A percentile compares a stretch with the other conserved stretches of the same genome.
Evolutionary conservation across 140 eudicot genomes (phyloP).

Genomic region (Erigeron philadelphicus): DNA sequence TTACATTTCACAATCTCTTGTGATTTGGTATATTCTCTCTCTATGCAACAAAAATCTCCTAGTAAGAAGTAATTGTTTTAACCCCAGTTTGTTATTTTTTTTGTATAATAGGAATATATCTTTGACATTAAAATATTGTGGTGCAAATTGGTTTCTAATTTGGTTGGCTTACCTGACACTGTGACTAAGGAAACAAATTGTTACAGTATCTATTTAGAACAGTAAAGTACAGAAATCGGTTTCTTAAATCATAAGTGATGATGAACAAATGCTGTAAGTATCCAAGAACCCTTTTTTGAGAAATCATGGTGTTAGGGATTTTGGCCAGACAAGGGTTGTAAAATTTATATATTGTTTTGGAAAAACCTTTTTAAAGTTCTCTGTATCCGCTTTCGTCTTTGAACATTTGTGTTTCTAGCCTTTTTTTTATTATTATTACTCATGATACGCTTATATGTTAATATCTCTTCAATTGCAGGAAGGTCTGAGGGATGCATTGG

Average conservation of each 20-base stretch:
- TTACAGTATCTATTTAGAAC: background rate
- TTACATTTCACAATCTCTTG: no score
- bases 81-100: no score
- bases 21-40: no score
- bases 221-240: background rate
- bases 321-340: no score
- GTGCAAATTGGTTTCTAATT: background rate
- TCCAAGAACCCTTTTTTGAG: background rate
- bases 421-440: background rate
- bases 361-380: background rate
- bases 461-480: conserved; percentile 38
- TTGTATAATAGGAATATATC: background rate
- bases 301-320: no score
- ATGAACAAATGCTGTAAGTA: background rate
- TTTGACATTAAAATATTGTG: background rate
- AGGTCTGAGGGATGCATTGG: conserved; percentile 49
- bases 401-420: background rate
- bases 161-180: background rate
- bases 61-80: no score
- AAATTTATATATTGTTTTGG: no score
- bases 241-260: background rate
- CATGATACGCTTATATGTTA: conserved; percentile 8
- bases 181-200: background rate
- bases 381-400: background rate
- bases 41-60: no score